Percentiles rank a stretch among this genome's conserved stretches.
phyloP scores from a whole-genome alignment of 1,284 basidiomycete genomes.

The Rhodotorula sp. region DNA sequence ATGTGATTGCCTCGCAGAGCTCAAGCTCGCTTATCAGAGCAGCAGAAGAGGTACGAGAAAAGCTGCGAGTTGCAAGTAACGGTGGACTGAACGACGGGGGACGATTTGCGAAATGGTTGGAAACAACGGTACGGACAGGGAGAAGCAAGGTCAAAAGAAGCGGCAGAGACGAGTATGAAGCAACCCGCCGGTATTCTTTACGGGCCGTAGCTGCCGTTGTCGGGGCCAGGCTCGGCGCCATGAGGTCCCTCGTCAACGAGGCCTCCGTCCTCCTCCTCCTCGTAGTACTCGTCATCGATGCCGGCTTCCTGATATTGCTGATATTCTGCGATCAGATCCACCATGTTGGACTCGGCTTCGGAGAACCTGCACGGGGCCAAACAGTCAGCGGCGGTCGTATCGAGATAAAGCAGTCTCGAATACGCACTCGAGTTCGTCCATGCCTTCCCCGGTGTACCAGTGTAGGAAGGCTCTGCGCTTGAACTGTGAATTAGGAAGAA shows the following conservation, averaged over 20 bases:
- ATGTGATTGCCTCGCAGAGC: too few species aligned
- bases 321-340: slow-evolving; percentile 74
- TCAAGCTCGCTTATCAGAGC: too few species aligned
- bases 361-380: slow-evolving; percentile 30
- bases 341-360: slow-evolving; percentile 66
- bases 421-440: slow-evolving; percentile 83
- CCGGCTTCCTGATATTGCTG: slow-evolving; percentile 55
- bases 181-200: slow-evolving; percentile 3
- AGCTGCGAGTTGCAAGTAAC: background rate
- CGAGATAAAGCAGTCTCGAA: too few species aligned
- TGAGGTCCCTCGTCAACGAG: background rate
- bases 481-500: slow-evolving; percentile 61
- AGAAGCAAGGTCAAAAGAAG: background rate
- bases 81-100: too few species aligned
- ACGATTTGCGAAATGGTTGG: background rate
- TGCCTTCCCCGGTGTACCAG: slow-evolving; percentile 86
- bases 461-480: slow-evolving; percentile 98
- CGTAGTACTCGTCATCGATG: slow-evolving; percentile 47
- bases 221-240: background rate
- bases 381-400: too few species aligned
- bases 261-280: slow-evolving; percentile 6
- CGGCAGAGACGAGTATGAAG: background rate
- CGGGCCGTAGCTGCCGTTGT: background rate
- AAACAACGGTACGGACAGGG: background rate
- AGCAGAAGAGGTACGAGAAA: background rate